A percentile compares a stretch with the other conserved stretches of the same genome.
These are phyloP conservation scores for Posidonia australis DNA, from an alignment of 106 monocot species.

Conservation along the genomic window DNA sequence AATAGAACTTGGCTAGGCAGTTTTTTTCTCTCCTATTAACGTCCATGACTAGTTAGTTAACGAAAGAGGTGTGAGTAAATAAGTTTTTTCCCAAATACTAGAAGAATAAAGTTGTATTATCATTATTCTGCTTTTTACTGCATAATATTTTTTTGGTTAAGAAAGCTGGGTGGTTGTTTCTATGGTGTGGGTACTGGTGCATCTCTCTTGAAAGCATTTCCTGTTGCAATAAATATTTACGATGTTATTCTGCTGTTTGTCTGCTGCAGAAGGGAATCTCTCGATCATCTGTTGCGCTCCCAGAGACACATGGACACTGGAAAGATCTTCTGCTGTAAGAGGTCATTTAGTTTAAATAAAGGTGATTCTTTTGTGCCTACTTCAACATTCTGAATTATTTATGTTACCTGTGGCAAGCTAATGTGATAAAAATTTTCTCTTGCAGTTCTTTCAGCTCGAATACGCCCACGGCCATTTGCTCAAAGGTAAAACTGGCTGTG, in stretches of 20 bases:
- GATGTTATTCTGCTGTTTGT: neutral
- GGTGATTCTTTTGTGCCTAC: neutral
- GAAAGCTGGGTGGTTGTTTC: neutral
- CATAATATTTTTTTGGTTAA: neutral
- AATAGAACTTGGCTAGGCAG: neutral
- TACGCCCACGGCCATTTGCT: slow-evolving; percentile 4
- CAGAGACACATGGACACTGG: slow-evolving; percentile 4
- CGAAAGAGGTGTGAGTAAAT: neutral
- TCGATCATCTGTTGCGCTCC: neutral
- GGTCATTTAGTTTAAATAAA: neutral
- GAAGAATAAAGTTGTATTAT: neutral
- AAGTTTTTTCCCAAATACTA: neutral
- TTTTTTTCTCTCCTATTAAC: neutral
- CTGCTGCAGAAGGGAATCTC: slow-evolving; percentile 5
- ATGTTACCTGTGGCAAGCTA: neutral
- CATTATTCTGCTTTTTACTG: neutral
- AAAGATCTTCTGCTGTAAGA: neutral
- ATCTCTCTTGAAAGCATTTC: neutral
- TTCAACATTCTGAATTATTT: no score
- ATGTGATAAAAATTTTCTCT: neutral
- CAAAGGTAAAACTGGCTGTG: neutral
- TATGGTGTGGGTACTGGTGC: neutral
- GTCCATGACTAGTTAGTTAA: neutral
- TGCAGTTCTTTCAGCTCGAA: slow-evolving; percentile 1
- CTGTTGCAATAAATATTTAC: neutral